Percentiles rank a stretch among this genome's conserved stretches.
These are phyloP conservation scores for Pelargonium myrrhifolium DNA, from an alignment of 441 rosid genomes.

Conservation along the genomic window DNA sequence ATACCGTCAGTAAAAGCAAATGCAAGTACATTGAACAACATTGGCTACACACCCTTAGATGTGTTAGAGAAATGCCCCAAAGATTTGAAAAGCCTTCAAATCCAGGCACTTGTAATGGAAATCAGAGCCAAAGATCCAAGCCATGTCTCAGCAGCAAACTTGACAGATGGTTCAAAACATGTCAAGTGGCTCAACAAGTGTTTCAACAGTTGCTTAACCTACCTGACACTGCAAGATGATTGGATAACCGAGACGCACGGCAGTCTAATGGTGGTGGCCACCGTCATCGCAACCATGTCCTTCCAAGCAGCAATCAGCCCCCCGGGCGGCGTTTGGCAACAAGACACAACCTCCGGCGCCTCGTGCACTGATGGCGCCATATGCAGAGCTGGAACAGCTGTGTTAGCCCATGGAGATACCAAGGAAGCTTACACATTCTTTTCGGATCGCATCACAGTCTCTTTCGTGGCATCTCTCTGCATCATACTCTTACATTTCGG, in stretches of 20 bases:
- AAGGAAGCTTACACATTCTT: background rate
- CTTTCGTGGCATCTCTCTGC: background rate
- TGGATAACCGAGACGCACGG: conserved; percentile 1
- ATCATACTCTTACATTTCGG: background rate
- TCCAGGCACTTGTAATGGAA: too few species aligned
- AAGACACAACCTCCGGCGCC: background rate
- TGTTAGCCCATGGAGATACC: background rate
- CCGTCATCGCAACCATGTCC: background rate
- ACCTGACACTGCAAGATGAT: background rate
- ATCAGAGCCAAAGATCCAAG: too few species aligned
- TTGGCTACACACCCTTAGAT: background rate
- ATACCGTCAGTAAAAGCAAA: background rate
- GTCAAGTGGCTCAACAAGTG: background rate
- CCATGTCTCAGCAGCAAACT: too few species aligned
- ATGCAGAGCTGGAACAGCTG: background rate
- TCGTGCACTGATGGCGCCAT: background rate
- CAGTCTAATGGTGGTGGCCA: background rate
- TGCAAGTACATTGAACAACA: background rate
- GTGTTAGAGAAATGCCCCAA: background rate
- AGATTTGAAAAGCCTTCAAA: background rate
- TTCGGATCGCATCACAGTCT: background rate
- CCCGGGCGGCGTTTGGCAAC: background rate
- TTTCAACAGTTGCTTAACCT: background rate
- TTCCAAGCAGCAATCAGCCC: conserved; percentile 1
- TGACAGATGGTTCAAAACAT: too few species aligned